Conservation (phyloP, 176 grass and related monocot genomes). For the Bromus sterilis region DNA sequence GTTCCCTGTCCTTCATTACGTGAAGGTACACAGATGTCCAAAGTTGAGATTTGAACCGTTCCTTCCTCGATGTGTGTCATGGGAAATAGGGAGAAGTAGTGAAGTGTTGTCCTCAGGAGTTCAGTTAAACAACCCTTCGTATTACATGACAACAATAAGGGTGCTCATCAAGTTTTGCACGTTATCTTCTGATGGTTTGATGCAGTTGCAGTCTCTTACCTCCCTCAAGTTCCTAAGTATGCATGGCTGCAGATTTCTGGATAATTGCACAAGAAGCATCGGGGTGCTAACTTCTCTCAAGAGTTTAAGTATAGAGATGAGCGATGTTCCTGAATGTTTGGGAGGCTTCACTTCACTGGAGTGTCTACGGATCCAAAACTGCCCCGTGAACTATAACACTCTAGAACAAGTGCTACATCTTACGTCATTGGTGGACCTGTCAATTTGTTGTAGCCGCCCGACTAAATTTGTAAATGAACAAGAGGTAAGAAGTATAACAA, state of each 20-base stretch:
- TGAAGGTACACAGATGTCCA: background rate
- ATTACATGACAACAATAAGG: background rate
- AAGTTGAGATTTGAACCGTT: background rate
- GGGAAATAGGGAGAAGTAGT: background rate
- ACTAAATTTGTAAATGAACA: background rate
- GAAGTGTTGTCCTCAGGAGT: background rate
- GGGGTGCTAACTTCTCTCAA: background rate
- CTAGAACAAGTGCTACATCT: background rate
- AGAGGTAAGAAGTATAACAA: background rate
- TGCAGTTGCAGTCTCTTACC: background rate
- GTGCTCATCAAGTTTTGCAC: background rate
- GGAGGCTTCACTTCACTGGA: background rate
- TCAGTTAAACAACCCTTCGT: background rate
- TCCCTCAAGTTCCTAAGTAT: background rate
- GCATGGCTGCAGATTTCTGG: background rate
- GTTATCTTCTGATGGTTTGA: background rate
- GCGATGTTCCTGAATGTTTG: background rate
- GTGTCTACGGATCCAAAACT: background rate
- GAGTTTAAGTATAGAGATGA: background rate
- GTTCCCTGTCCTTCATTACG: background rate
- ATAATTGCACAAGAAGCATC: background rate
- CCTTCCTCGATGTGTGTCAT: background rate
- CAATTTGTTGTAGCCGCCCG: background rate
- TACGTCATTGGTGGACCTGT: background rate
- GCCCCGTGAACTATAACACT: background rate